phyloP scores from a whole-genome alignment of 768 basidiomycete species.

The Termitomyces sp. region DNA sequence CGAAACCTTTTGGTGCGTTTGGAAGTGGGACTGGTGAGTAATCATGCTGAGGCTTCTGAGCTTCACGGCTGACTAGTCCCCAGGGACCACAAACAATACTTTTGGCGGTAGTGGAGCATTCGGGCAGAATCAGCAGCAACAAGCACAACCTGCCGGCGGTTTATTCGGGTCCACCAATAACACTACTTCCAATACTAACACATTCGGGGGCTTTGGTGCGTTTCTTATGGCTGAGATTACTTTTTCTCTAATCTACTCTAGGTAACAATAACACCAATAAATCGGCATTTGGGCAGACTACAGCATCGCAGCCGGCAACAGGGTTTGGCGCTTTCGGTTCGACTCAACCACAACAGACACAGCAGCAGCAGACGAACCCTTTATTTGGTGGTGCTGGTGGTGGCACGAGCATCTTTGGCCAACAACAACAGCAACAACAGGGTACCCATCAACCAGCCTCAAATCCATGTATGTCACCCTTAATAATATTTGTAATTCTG shows the following conservation, averaged over 20 bases:
- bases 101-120: slow-evolving; percentile 31
- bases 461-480: slow-evolving; percentile 25
- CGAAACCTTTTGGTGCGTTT: slow-evolving; percentile 15
- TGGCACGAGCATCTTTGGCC: slow-evolving; percentile 28
- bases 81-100: slow-evolving; percentile 14
- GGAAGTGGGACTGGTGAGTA: slow-evolving; percentile 11
- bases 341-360: slow-evolving; percentile 26
- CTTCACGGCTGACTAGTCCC: neutral
- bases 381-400: slow-evolving; percentile 23
- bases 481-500: neutral
- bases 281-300: slow-evolving; percentile 38
- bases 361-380: slow-evolving; percentile 20
- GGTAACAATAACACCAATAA: slow-evolving; percentile 15
- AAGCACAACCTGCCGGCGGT: slow-evolving; percentile 21
- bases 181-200: slow-evolving; percentile 18
- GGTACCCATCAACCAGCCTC: slow-evolving; percentile 27
- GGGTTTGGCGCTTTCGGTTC: slow-evolving; percentile 34
- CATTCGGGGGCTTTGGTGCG: slow-evolving; percentile 37
- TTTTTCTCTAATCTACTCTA: neutral
- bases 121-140: slow-evolving; percentile 29
- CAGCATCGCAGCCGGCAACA: slow-evolving; percentile 33
- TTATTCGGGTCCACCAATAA: slow-evolving; percentile 27
- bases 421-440: slow-evolving; percentile 26
- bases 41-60: neutral
- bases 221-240: neutral